Base-by-base conservation (phyloP, 164 flowering plant species). In the Piper betle region DNA sequence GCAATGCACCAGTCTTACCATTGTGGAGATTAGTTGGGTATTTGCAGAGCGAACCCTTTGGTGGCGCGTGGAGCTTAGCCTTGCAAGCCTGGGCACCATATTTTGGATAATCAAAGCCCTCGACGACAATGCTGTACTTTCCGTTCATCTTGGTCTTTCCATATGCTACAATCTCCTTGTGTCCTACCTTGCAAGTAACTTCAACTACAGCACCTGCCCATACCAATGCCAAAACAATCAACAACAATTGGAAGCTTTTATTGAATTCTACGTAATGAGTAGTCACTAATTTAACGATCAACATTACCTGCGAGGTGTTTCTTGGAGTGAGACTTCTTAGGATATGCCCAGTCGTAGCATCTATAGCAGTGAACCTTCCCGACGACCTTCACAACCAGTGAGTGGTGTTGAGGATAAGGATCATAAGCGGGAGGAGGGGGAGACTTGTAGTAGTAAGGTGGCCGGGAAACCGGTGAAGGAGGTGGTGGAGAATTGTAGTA, bases 341-440 rank as follows among this genome's bases (percentile, higher is more conserved):
- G 82, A 58, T 80, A 61, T 17, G 20, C 56, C 89, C 85, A 80
- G 64, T 86, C 81, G 57, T 82, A 84, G 76, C 93, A 86, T 73
- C 73, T 79, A 74, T 77, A 81, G 73, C 88, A 86, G 73, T 84
- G 82, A 0, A 86, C 90, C 57, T 81, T 84, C 43, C 93, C 93
- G 4, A 81, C 78, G 5, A 81, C 90, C 77, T 79, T 82, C 5
- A 84, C 73, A 0, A 82, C 67, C 5, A 78, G 74, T 57, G 1
- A 68, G 63, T 48, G 58, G 52, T 20, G 63, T 56, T 40, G 62
- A 52, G 41, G 62, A 55, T 52, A 75, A 6, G 16, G 65, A 72
- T 10, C 37, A 39, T 58, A 72, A 12, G 11, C 20, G 40, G 66
- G 79, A 8, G 70, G 78, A 6, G 84, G 82, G 11, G 82, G 82